Evolutionary conservation across 2,329 filamentous ascomycete genomes (phyloP), one percentile per base, ranked within the genome.

Genomic region (Fonsecaea pugnacius): DNA sequence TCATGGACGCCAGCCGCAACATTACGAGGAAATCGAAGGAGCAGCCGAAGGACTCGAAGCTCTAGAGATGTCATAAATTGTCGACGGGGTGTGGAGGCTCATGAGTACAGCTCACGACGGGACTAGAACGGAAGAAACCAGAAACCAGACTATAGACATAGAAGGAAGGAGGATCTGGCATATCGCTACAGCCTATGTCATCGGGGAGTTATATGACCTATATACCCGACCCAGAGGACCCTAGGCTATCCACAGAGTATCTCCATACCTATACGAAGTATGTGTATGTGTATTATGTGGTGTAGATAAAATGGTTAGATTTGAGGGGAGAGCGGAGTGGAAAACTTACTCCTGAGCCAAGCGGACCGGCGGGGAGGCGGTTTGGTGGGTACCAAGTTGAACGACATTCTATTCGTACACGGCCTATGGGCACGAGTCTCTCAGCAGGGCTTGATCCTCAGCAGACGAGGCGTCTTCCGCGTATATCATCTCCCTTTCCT

Each of bases 1-100:
- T 89, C 33, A 71, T 92, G 52, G 81, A 82, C 64, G 82, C 84
- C n/a, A 83, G 83, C 70, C 84, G 89, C 70, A 92, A 92, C 75
- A 60, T 51, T 10, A 50, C 58, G 2, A 50, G 65, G 32, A 62
- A 64, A 38, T 54, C 27, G 40, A 65, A 65, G 59, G 51, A 59
- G 32, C 36, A 38, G 57, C 27, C 27, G 27, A 59, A 59, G 43
- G 57, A 59, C 21, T 21, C 46, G n/a, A 59, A 59, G 57, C 24
- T 59, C 52, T 59, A 51, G 40, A 10, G n/a, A 12, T 18, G 7
- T 48, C 7, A 6, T 14, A 10, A 43, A 8, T 14, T n/a, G 18
- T 24, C 12, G 43, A 48, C 24, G 21, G 12, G 43, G 16, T 14
- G 9, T 48, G 21, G 9, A 48, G 18, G 21, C 43, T 24, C 9